These are phyloP conservation scores for Cutaneotrichosporon cyanovorans DNA, from an alignment of 1,284 basidiomycete genomes.

Conservation along the genomic window DNA sequence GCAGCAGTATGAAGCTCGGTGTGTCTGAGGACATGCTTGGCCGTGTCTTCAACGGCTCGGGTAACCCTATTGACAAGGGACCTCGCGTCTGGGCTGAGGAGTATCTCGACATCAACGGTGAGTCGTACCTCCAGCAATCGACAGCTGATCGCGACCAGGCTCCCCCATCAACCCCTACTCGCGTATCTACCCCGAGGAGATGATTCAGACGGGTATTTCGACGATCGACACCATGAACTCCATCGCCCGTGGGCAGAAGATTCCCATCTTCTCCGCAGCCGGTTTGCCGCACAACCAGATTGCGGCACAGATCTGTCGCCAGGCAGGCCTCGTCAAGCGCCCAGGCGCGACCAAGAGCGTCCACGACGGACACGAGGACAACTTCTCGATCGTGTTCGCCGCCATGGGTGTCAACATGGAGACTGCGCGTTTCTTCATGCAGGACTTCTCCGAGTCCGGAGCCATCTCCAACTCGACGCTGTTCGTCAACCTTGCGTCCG, in stretches of 20 bases:
- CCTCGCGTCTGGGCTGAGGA: conserved; percentile 99
- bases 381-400: conserved; percentile 99
- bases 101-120: conserved; percentile 98
- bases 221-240: conserved; percentile 99
- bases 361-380: conserved; percentile 98
- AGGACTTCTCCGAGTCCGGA: conserved; percentile 99
- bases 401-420: conserved; percentile 99
- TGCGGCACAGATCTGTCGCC: conserved; percentile 98
- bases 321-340: conserved; percentile 91
- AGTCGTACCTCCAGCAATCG: conserved; percentile 24
- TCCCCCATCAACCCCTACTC: conserved; percentile 99
- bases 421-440: conserved; percentile 99
- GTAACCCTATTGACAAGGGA: conserved; percentile 95
- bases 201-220: conserved; percentile 99
- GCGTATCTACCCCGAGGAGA: conserved; percentile 99
- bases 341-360: conserved; percentile 80
- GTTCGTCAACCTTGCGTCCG: conserved; percentile 98
- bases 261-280: conserved; percentile 98
- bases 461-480: conserved; percentile 95
- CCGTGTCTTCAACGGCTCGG: conserved; percentile 98
- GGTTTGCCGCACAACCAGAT: conserved; percentile 99
- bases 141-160: conserved; percentile 50
- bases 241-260: conserved; percentile 99
- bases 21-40: conserved; percentile 99
- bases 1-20: conserved; percentile 96